Conservation (phyloP, 208 protist genomes). For the Naegleria lovaniensis region DNA sequence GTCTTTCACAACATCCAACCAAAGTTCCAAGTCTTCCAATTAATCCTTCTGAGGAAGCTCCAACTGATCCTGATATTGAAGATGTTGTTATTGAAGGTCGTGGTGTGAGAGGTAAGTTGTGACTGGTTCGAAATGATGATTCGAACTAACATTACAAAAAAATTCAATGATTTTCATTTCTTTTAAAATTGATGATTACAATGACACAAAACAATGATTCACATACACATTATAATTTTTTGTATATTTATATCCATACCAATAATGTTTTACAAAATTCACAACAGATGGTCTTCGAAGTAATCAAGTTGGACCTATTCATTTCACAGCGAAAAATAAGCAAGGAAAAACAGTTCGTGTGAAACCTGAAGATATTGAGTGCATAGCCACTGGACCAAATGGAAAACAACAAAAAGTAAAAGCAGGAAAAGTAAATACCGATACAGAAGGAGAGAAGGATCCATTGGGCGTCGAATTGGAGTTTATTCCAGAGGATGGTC, state of each 20-base stretch:
- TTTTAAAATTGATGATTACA: too few relatives aligned
- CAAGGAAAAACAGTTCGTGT: neutral
- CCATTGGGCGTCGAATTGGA: neutral
- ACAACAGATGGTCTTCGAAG: neutral
- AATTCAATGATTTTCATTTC: too few relatives aligned
- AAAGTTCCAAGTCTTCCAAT: neutral
- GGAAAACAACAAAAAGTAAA: neutral
- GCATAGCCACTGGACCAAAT: neutral
- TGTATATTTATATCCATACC: too few relatives aligned
- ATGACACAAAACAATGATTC: too few relatives aligned
- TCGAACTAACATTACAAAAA: too few relatives aligned
- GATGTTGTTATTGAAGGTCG: neutral
- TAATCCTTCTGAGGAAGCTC: neutral
- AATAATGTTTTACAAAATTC: too few relatives aligned
- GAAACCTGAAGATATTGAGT: neutral
- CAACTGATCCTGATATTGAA: neutral
- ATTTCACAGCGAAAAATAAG: neutral
- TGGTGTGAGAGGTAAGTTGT: neutral
- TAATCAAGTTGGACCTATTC: neutral
- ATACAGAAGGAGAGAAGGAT: neutral
- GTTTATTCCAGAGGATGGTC: neutral
- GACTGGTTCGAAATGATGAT: too few relatives aligned
- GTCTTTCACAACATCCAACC: neutral
- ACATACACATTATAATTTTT: too few relatives aligned
- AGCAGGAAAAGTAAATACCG: neutral